phyloP scores from a whole-genome alignment of 2,329 filamentous ascomycete species.

The Tolypocladium ophioglossoides region DNA sequence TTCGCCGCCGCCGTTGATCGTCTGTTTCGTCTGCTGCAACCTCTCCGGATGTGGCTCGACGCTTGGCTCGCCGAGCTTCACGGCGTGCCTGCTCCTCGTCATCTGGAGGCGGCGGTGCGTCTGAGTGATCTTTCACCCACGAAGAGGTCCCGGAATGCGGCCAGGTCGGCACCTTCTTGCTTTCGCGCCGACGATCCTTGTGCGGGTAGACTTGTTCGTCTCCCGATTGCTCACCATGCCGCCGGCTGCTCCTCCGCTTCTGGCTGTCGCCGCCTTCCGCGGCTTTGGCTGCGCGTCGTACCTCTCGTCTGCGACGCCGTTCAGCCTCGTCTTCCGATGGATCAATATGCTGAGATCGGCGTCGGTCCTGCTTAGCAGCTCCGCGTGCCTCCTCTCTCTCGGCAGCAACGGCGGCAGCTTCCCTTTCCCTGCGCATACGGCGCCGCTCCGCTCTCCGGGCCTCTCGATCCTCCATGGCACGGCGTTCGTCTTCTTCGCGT shows the following conservation, averaged over 20 bases:
- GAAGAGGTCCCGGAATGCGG: conserved; percentile 54
- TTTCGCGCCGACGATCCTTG: conserved; percentile 24
- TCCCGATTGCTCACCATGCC: conserved; percentile 28
- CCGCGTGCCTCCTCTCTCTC: conserved; percentile 34
- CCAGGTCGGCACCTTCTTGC: conserved; percentile 34
- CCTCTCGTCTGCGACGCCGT: conserved; percentile 42
- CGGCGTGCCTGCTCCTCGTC: conserved; percentile 40
- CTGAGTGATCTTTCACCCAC: conserved; percentile 56
- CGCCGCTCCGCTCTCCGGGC: conserved; percentile 39
- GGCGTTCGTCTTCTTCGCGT: conserved; percentile 39
- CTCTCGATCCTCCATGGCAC: conserved; percentile 36
- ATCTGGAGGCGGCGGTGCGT: conserved; percentile 48
- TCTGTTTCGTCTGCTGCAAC: conserved; percentile 30
- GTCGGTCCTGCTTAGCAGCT: conserved; percentile 37
- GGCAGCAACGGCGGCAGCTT: conserved; percentile 30
- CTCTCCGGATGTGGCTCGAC: conserved; percentile 32
- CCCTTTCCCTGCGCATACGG: conserved; percentile 36
- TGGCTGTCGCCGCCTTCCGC: conserved; percentile 26
- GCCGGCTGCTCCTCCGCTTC: conserved; percentile 26
- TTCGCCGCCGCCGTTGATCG: conserved; percentile 31
- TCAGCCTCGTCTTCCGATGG: conserved; percentile 38
- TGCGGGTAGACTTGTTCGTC: conserved; percentile 35
- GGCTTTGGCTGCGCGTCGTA: conserved; percentile 33
- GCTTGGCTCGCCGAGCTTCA: conserved; percentile 35
- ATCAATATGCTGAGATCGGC: conserved; percentile 34